Evolutionary conservation across 2,329 filamentous ascomycete genomes (phyloP), one percentile per base, ranked within the genome.

Genomic region (Sporothrix brunneoviolacea): DNA sequence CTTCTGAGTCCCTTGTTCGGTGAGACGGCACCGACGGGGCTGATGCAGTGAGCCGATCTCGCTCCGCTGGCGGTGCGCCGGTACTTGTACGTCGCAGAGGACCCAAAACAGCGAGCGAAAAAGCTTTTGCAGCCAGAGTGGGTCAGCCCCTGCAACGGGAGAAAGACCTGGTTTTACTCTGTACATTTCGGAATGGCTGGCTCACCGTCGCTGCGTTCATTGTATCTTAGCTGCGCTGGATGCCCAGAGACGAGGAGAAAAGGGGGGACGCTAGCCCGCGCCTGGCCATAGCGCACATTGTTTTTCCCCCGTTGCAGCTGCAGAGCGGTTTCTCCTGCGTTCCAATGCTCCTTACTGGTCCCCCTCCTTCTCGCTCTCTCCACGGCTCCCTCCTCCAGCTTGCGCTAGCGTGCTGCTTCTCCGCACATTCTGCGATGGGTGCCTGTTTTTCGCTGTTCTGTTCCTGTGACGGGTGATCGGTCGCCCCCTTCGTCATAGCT

Each of bases 181-280:
- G 48, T 50, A 50, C 13, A 18, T 48, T 38, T 48, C 38, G 50
- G 50, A 42, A 52, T 48, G 49, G 60, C 24, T 61, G 54, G n/a
- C n/a, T n/a, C n/a, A n/a, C n/a, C n/a, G n/a, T n/a, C n/a, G n/a
- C n/a, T n/a, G n/a, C n/a, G n/a, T n/a, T n/a, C n/a, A n/a, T n/a
- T n/a, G n/a, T n/a, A n/a, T n/a, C n/a, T n/a, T n/a, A n/a, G n/a
- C n/a, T n/a, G n/a, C n/a, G n/a, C n/a, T n/a, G n/a, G n/a, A n/a
- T n/a, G n/a, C n/a, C n/a, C n/a, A n/a, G n/a, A n/a, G 21, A 62
- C 51, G 19, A 71, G 57, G 16, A 37, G 19, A 19, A 12, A 27
- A 42, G 50, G 49, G 42, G 42, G 24, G 6, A 21, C 49, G 22
- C 48, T 50, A 50, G 27, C 35, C 30, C 15, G 21, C 35, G 16